These are phyloP conservation scores for Ramicandelaber brevisporus DNA, from an alignment of 192 early-diverging fungal species.

Conservation along the genomic window DNA sequence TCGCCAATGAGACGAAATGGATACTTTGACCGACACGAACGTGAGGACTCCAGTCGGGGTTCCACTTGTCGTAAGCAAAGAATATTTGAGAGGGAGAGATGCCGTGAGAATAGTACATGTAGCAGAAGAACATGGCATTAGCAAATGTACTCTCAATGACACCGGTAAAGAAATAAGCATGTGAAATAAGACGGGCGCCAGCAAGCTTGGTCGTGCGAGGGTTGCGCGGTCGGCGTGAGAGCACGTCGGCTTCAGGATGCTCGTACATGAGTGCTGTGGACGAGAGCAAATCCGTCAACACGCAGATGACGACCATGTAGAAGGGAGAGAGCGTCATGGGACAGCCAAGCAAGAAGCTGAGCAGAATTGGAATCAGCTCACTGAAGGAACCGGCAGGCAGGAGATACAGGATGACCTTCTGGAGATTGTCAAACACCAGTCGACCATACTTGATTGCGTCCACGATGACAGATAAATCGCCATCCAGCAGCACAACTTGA, in stretches of 20 bases:
- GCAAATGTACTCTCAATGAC: constrained; percentile 28
- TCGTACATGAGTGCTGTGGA: constrained; percentile 44
- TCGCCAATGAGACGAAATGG: too few relatives aligned
- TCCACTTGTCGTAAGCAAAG: constrained; percentile 17
- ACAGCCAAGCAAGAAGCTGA: constrained; percentile 57
- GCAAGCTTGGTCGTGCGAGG: constrained; percentile 33
- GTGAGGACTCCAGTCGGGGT: constrained; percentile 86
- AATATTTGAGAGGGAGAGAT: constrained; percentile 14
- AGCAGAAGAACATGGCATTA: constrained; percentile 34
- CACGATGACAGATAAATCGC: constrained; percentile 33
- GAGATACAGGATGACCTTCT: constrained; percentile 66
- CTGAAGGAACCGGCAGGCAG: constrained; percentile 49
- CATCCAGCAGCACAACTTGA: constrained; percentile 34
- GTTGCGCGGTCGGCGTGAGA: constrained; percentile 33
- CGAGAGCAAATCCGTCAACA: constrained; percentile 28
- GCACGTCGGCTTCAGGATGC: constrained; percentile 33
- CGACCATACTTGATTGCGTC: constrained; percentile 61
- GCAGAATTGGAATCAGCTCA: constrained; percentile 49
- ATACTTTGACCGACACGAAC: background rate
- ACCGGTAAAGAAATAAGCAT: constrained; percentile 49
- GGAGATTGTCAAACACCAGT: constrained; percentile 62
- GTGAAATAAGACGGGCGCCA: constrained; percentile 23
- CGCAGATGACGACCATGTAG: constrained; percentile 49
- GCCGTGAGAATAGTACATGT: constrained; percentile 22
- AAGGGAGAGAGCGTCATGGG: constrained; percentile 54